Percentiles rank a stretch among this genome's conserved stretches.
Conservation (phyloP, 305 asterid species). For the Fraxinus greggii region DNA sequence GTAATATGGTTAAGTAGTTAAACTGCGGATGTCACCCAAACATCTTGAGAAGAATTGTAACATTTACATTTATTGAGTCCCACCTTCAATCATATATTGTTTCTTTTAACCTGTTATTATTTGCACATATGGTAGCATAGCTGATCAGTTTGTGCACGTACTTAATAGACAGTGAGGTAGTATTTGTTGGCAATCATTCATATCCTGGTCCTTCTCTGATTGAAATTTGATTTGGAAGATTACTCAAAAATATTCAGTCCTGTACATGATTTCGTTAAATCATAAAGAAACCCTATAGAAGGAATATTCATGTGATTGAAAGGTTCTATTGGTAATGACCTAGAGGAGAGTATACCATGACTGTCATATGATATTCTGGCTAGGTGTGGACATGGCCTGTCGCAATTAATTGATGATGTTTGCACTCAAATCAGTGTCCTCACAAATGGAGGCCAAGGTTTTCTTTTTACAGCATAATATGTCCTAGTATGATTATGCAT, state of each 20-base stretch:
- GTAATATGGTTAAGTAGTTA: slow-evolving; percentile 3
- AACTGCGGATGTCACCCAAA: neutral
- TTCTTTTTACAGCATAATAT: neutral
- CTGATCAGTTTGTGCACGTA: neutral
- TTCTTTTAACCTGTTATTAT: neutral
- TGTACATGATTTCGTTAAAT: neutral
- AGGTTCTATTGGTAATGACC: neutral
- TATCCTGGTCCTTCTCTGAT: neutral
- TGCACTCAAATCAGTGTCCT: neutral
- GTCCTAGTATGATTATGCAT: slow-evolving; percentile 1
- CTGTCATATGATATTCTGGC: neutral
- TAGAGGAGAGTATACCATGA: neutral
- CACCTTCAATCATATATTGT: neutral
- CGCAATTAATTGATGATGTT: neutral
- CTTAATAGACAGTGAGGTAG: neutral
- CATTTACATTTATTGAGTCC: neutral
- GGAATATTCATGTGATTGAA: neutral
- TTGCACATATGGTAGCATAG: slow-evolving; percentile 6
- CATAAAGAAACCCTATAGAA: neutral
- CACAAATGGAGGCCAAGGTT: neutral
- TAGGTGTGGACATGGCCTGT: neutral
- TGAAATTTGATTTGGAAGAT: neutral
- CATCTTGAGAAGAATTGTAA: neutral
- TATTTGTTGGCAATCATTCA: neutral
- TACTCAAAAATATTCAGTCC: neutral